These are phyloP conservation scores for Dacryopinax spathularia DNA, from an alignment of 768 basidiomycete species.

Conservation along the genomic window DNA sequence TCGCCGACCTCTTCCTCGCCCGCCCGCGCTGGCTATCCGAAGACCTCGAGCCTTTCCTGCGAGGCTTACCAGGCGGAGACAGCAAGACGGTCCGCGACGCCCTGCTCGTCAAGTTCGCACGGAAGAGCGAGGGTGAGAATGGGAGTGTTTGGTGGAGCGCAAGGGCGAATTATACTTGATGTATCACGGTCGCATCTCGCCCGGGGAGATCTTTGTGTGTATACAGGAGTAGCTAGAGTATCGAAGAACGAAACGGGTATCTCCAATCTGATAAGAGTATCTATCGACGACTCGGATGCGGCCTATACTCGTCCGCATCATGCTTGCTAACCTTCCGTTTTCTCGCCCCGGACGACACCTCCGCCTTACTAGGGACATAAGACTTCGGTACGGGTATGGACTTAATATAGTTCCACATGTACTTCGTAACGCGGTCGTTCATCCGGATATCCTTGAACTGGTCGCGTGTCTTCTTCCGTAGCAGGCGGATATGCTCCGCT, in stretches of 20 bases:
- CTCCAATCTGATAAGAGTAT: no score
- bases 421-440: slow-evolving; percentile 40
- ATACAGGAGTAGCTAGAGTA: no score
- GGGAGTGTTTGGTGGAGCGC: slow-evolving; percentile 60
- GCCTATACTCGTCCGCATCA: neutral
- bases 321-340: neutral
- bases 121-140: slow-evolving; percentile 53
- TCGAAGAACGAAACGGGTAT: no score
- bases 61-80: slow-evolving; percentile 60
- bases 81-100: slow-evolving; percentile 70
- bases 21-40: slow-evolving; percentile 60
- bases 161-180: slow-evolving; percentile 23
- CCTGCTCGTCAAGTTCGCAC: slow-evolving; percentile 70
- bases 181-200: neutral
- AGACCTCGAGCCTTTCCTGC: slow-evolving; percentile 69
- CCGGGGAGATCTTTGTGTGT: neutral
- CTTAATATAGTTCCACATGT: slow-evolving; percentile 45
- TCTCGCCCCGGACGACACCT: neutral
- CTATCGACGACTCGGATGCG: neutral
- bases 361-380: slow-evolving; percentile 15
- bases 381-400: slow-evolving; percentile 24
- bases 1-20: slow-evolving; percentile 76
- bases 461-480: slow-evolving; percentile 43
- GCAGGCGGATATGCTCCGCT: slow-evolving; percentile 40
- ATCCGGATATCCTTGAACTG: slow-evolving; percentile 50